Base-by-base conservation (phyloP, 2,329 filamentous ascomycete genomes). In the Graphiopsis chlorocephala region DNA sequence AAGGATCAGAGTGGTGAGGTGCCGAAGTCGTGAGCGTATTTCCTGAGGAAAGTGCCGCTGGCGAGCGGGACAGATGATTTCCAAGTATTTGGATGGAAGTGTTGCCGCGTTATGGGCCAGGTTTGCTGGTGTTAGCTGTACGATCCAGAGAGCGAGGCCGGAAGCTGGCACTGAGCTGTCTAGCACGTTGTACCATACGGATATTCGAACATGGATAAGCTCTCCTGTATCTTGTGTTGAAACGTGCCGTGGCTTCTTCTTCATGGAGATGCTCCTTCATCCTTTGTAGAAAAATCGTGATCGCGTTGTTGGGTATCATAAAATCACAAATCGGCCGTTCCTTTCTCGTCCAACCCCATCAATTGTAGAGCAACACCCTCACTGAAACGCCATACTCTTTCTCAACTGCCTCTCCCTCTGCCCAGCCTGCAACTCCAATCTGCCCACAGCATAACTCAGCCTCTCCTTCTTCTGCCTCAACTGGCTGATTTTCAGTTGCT, bases 361-460 rank as follows among this genome's bases (percentile, higher is more conserved):
- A 6, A 26, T 26, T 20, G 26, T 33, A 4, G 12, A 47, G 11
- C 23, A 26, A 3, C 53, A 56, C 12, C 42, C 29, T 64, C 61
- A 64, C 61, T 64, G 61, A 26, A 83, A 83, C 67, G 87, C 88
- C 85, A 90, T 88, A 75, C 88, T 90, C 85, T 88, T 90, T 75
- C 88, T 84, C 78, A 91, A 76, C 74, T 91, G 88, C 70, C 89
- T 83, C 77, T 91, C 85, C 74, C 85, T 80, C 78, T 97, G 93
- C 71, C 88, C 84, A n/a, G 92, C 90, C 80, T 97, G 92, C 72
- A 97, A 75, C 81, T 95, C 91, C 69, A 97, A 78, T 66, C 93
- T 85, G 75, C 95, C 92, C 20, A 97, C 91, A 29, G 91, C 90
- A 80, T 96, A 97, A 75, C 91, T 88, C 71, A 97, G 79, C 58